Evolutionary conservation across 2,329 filamentous ascomycete species (phyloP).

Genomic region (Triangularia verruculosa): DNA sequence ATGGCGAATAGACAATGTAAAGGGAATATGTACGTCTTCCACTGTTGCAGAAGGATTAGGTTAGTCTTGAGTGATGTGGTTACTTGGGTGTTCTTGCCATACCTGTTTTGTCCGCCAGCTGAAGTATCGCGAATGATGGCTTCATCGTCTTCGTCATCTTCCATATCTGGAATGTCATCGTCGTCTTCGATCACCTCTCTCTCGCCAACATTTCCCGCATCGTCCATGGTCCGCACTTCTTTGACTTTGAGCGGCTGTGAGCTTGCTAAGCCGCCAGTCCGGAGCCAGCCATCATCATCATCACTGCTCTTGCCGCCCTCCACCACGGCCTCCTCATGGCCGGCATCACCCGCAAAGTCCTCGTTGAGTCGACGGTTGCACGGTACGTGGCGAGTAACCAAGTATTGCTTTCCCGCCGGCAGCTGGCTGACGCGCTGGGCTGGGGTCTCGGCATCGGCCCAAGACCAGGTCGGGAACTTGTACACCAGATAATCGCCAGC

Average conservation of each 20-base stretch:
- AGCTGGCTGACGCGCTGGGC: constrained; percentile 77
- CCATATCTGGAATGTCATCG: constrained; percentile 97
- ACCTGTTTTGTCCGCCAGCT: constrained; percentile 47
- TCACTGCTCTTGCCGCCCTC: constrained; percentile 45
- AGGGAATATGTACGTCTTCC: constrained; percentile 91
- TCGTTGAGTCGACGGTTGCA: constrained; percentile 90
- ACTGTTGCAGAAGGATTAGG: constrained; percentile 42
- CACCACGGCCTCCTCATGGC: constrained; percentile 82
- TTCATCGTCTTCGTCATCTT: constrained; percentile 94
- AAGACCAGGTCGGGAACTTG: constrained; percentile 98
- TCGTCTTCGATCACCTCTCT: constrained; percentile 66
- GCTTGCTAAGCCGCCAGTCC: constrained; percentile 75
- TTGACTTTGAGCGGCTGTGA: constrained; percentile 72
- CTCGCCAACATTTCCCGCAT: constrained; percentile 81
- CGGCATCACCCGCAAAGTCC: constrained; percentile 85
- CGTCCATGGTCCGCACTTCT: constrained; percentile 85
- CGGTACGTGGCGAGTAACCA: constrained; percentile 91
- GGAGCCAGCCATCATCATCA: constrained; percentile 88
- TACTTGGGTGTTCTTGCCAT: no score
- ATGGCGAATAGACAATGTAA: constrained; percentile 96
- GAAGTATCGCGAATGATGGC: constrained; percentile 83
- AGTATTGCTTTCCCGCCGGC: constrained; percentile 87
- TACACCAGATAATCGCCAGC: constrained; percentile 97
- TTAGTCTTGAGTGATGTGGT: constrained; percentile 17
- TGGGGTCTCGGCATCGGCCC: constrained; percentile 83